Percentiles rank a stretch among this genome's conserved stretches.
Conservation (phyloP, 1,284 basidiomycete species). For the Trichosporon sp. region DNA sequence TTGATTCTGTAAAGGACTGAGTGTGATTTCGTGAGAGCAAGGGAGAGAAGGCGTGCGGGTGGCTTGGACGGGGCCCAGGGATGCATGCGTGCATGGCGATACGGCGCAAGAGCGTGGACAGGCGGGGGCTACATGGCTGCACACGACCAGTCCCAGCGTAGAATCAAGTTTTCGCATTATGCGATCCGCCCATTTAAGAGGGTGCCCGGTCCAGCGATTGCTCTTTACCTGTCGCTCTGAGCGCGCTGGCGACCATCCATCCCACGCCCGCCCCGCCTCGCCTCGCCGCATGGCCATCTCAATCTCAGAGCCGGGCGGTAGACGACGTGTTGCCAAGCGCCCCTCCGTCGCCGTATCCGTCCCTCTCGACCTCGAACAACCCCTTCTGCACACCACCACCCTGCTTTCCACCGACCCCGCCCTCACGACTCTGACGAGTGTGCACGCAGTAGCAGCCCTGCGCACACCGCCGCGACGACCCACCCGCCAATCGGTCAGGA, state of each 20-base stretch:
- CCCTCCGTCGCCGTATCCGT: background rate
- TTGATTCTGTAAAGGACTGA: background rate
- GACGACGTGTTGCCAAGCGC: slow-evolving; percentile 1
- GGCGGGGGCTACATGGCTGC: background rate
- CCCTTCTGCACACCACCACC: background rate
- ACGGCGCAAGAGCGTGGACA: too few species aligned
- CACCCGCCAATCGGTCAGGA: background rate
- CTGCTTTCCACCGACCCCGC: background rate
- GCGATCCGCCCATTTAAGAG: background rate
- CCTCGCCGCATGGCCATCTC: background rate
- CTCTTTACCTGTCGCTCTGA: background rate
- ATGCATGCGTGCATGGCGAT: background rate
- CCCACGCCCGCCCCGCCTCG: too few species aligned
- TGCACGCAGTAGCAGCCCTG: background rate
- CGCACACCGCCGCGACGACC: background rate
- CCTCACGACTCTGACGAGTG: background rate
- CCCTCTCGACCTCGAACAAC: background rate
- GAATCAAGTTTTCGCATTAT: background rate
- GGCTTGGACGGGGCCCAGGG: background rate
- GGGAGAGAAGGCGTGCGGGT: background rate
- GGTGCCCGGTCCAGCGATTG: background rate
- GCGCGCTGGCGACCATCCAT: background rate
- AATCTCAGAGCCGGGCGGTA: background rate
- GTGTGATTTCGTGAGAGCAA: background rate
- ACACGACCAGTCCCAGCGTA: background rate